Evolutionary conservation across 768 basidiomycete species (phyloP), one percentile per base, ranked within the genome.

Genomic region (Mycena belliarum): DNA sequence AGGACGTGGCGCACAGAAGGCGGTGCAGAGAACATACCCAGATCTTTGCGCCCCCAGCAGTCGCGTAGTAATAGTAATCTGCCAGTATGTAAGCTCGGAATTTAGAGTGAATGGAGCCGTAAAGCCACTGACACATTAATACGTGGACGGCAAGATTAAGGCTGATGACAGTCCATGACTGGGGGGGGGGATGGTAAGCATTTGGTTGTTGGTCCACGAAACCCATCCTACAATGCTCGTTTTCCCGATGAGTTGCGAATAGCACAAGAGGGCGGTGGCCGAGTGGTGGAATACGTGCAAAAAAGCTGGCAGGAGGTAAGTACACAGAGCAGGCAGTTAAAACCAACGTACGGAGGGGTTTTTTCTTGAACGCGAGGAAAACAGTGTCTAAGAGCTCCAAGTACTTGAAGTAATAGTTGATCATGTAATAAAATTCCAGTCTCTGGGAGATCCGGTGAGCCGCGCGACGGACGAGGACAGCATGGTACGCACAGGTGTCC

Each of bases 11-110:
- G n/a, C 52, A 12, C 56, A 25, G 52, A 10, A 20, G 28, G 6
- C 42, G 37, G 41, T 21, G 20, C 37, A 29, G 49, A 21, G 21
- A 20, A 70, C 81, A 51, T 74, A 95, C 94, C 95, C 97, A 98
- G 75, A 98, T 93, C 76, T 82, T 92, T 69, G 89, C 90, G 61
- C 97, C 97, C 68, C 96, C 94, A 49, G 97, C 95, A 49, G 97
- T 98, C 24, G 95, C 95, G 75, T 90, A 98, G 78, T 99, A 99
- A 77, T 99, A 99, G 75, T 98, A 99, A 78, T 99, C 95, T 95
- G 67, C 7, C 50, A 46, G 20, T 14, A n/a, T n/a, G n/a, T n/a
- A 32, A 48, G 18, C 45, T 57, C 41, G 43, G 47, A 20, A 52
- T 44, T 52, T 55, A 47, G 40, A 52, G 45, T 29, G 41, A 7